phyloP scores from a whole-genome alignment of 306 rosid species.

The Aeschynomene evenia region DNA sequence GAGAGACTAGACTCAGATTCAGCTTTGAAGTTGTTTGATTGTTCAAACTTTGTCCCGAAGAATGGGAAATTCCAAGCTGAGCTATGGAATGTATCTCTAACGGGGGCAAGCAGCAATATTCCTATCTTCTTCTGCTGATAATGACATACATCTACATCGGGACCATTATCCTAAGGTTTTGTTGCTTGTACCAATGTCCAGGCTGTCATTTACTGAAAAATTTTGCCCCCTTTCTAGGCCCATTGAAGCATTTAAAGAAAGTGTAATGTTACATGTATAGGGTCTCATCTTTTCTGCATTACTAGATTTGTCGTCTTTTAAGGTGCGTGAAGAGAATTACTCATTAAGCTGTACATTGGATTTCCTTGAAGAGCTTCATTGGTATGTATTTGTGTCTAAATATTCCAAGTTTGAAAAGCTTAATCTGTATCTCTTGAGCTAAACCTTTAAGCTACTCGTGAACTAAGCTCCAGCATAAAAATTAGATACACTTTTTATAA shows the following conservation, averaged over 20 bases:
- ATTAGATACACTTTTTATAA: too few species aligned
- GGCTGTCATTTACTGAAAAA: neutral
- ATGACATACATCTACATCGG: constrained; percentile 38
- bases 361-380: neutral
- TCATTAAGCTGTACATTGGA: neutral
- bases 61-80: constrained; percentile 32
- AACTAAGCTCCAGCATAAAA: too few species aligned
- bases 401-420: too few species aligned
- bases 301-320: constrained; percentile 9
- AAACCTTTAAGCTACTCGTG: too few species aligned
- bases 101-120: constrained; percentile 40
- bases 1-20: constrained; percentile 41
- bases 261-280: constrained; percentile 9
- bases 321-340: constrained; percentile 11
- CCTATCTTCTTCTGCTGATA: constrained; percentile 36
- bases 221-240: neutral
- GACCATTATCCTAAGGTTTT: constrained; percentile 35
- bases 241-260: constrained; percentile 5
- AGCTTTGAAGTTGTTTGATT: constrained; percentile 38
- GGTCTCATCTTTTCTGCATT: neutral
- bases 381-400: too few species aligned
- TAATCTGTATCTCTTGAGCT: too few species aligned
- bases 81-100: constrained; percentile 30
- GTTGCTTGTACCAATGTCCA: constrained; percentile 39
- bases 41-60: constrained; percentile 21